A percentile compares a stretch with the other conserved stretches of the same genome.
Evolutionary conservation across 140 eudicot species (phyloP).

Genomic region (Anethum foeniculum): DNA sequence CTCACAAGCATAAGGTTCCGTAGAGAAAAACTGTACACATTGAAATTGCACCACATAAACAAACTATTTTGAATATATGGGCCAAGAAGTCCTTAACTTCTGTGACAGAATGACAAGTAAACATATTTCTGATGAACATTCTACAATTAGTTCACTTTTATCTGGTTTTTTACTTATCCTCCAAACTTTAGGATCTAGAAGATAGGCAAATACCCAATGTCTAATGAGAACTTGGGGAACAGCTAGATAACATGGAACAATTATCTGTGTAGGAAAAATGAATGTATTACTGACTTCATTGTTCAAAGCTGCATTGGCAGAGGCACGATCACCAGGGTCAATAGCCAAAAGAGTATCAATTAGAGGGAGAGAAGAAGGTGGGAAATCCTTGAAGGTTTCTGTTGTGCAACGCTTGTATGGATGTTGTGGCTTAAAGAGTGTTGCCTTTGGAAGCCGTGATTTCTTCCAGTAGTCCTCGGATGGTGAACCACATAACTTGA

Average conservation of each 20-base stretch:
- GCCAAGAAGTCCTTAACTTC: not conserved
- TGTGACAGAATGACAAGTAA: not conserved
- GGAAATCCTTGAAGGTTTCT: conserved; percentile 53
- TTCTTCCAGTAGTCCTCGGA: conserved; percentile 64
- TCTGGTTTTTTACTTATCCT: not conserved
- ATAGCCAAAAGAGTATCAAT: conserved; percentile 50
- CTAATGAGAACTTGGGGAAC: too few species aligned
- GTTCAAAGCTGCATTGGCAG: conserved; percentile 42
- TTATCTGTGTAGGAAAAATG: not conserved
- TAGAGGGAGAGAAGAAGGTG: conserved; percentile 54
- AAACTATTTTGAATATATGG: not conserved
- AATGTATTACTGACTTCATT: conserved; percentile 25
- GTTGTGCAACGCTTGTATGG: conserved; percentile 49
- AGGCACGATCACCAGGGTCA: conserved; percentile 45
- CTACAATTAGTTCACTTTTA: not conserved
- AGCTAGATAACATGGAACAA: too few species aligned
- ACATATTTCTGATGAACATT: not conserved
- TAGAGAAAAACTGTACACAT: conserved; percentile 48
- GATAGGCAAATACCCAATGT: too few species aligned
- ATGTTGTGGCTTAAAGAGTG: conserved; percentile 57
- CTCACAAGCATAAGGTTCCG: conserved; percentile 78
- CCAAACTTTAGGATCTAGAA: not conserved
- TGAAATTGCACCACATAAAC: conserved; percentile 14
- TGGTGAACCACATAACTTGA: conserved; percentile 64
- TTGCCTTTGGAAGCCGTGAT: conserved; percentile 54